Base-by-base conservation (phyloP, 2,329 filamentous ascomycete species). In the Colletotrichum aenigma region DNA sequence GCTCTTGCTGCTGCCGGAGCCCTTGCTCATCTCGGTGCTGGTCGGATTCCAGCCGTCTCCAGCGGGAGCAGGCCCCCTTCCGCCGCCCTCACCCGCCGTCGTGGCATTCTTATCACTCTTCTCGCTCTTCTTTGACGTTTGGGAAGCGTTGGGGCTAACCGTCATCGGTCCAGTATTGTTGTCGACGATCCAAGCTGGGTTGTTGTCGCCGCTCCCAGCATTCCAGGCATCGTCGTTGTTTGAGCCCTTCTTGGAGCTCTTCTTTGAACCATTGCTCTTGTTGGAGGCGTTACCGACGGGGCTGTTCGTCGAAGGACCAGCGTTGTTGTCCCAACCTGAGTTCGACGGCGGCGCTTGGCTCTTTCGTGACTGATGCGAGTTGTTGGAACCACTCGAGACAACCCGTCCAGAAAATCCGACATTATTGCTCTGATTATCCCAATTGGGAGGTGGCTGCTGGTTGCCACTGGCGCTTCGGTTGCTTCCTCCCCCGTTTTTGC, bases 321-420 rank as follows among this genome's bases (percentile, higher is more conserved):
- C 66, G 32, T 78, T 78, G 48, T 73, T 77, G 28, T 77, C 76
- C 76, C 76, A 77, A 16, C 69, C 69, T 21, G 38, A 66, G 66
- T 74, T 73, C 5, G 58, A 64, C 13, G 74, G 67, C 9, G 71
- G 28, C 12, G 34, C 55, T 18, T 66, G 60, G 6, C 30, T 69
- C 34, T 73, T 67, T 18, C 30, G 71, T 34, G 70, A 73, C 26
- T 62, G 67, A 8, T 30, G 73, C 10, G 74, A 52, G 26, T 26
- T 48, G 64, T 60, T 74, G 18, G 73, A 76, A 24, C 58, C 65
- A 30, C 58, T 69, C 7, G 71, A 70, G 15, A 48, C 52, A 10
- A 48, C 36, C 32, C 58, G 70, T 15, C 48, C 66, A 9, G 65
- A 43, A 60, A 70, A 70, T 21, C 74, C 71, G 24, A 76, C 74